phyloP scores from a whole-genome alignment of 805 yeast species.

The Candida maesae region DNA sequence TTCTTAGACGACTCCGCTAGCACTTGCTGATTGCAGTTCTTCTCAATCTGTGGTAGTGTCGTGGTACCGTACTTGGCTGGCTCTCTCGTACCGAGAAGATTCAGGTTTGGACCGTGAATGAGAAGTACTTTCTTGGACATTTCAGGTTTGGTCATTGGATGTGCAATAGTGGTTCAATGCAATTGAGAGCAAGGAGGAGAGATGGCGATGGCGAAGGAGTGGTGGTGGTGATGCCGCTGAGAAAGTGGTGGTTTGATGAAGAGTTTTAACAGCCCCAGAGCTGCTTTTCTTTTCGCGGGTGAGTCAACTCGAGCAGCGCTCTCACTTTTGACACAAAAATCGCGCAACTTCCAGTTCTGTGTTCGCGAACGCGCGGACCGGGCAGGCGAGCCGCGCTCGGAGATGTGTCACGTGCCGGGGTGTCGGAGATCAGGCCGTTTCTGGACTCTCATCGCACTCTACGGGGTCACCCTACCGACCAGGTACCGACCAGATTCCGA shows the following conservation, averaged over 20 bases:
- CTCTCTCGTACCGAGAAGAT: constrained; percentile 45
- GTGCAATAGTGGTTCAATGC: background rate
- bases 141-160: constrained; percentile 15
- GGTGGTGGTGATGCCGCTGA: background rate
- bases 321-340: background rate
- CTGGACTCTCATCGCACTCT: no score
- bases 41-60: constrained; percentile 40
- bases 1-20: constrained; percentile 25
- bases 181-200: background rate
- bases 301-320: background rate
- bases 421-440: no score
- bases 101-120: constrained; percentile 48
- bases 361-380: no score
- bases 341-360: background rate
- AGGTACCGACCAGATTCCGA: no score
- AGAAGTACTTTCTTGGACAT: constrained; percentile 33
- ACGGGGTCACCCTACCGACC: background rate
- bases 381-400: no score
- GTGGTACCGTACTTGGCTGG: constrained; percentile 51
- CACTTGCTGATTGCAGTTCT: constrained; percentile 31
- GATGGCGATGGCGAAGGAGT: no score
- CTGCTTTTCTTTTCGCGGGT: background rate
- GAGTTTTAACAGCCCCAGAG: background rate
- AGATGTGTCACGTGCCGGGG: no score
- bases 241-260: background rate